Evolutionary conservation across 331 rosid species (phyloP).

Genomic region (Malus hybrid): DNA sequence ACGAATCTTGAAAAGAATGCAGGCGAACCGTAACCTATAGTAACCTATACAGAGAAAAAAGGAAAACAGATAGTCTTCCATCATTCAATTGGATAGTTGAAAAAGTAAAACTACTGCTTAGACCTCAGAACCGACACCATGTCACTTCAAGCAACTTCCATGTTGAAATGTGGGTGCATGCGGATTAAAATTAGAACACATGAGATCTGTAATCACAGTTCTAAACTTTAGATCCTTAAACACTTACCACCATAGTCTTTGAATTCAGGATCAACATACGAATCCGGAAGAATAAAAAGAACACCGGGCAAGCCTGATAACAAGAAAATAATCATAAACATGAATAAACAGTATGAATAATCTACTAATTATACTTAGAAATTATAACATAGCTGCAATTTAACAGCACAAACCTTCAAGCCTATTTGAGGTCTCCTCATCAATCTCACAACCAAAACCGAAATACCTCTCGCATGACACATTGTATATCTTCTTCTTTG

Average conservation of each 20-base stretch:
- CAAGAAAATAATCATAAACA: not conserved
- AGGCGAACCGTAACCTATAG: too few species aligned
- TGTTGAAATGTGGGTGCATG: not conserved
- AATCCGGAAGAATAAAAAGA: constrained; percentile 85
- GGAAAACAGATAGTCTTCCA: not conserved
- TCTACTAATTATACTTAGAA: not conserved
- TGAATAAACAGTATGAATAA: too few species aligned
- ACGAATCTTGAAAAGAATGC: not conserved
- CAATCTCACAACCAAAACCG: constrained; percentile 75
- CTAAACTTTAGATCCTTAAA: not conserved
- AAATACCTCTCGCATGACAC: constrained; percentile 77
- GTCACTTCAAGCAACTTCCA: not conserved
- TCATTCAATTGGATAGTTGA: not conserved
- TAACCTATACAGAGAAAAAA: not conserved
- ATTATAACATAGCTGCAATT: not conserved
- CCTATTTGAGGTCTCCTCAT: constrained; percentile 80
- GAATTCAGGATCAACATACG: constrained; percentile 87
- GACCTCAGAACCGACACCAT: not conserved
- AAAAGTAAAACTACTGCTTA: not conserved
- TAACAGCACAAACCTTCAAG: constrained; percentile 53
- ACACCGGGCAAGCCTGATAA: constrained; percentile 72
- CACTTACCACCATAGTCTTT: constrained; percentile 87
- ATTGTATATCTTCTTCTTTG: constrained; percentile 80
- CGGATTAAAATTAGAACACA: not conserved
- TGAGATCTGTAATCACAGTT: not conserved